Evolutionary conservation across 495 filamentous ascomycete species (phyloP).

Genomic region (Platismatia glauca): DNA sequence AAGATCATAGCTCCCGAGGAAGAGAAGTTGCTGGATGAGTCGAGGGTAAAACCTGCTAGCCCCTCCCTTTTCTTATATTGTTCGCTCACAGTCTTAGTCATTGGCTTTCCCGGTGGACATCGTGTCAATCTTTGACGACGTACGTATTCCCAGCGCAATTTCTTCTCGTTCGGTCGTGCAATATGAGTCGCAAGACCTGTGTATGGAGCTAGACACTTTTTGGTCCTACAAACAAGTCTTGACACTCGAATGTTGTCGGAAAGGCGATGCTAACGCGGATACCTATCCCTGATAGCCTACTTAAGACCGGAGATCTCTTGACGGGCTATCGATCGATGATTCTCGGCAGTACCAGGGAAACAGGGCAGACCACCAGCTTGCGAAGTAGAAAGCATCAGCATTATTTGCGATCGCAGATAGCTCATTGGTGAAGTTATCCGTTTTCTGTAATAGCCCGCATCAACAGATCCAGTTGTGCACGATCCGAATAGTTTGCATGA

Average conservation of each 20-base stretch:
- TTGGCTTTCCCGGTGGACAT: conserved; percentile 4
- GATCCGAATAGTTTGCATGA: background rate
- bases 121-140: conserved; percentile 6
- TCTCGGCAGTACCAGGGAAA: background rate
- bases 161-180: background rate
- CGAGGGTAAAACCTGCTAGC: background rate
- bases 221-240: background rate
- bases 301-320: background rate
- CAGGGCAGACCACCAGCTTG: background rate
- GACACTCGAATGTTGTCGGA: background rate
- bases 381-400: background rate
- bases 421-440: background rate
- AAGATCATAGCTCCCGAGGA: conserved; percentile 6
- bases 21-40: conserved; percentile 4
- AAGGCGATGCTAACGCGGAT: background rate
- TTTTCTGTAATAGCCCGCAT: too few species aligned
- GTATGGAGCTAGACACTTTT: background rate
- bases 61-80: background rate
- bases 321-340: background rate
- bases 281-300: background rate
- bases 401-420: background rate
- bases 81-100: background rate
- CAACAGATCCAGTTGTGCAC: background rate
- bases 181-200: background rate
- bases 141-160: background rate